These are phyloP conservation scores for Cicer yamashitae DNA, from an alignment of 306 rosid genomes.

Conservation along the genomic window DNA sequence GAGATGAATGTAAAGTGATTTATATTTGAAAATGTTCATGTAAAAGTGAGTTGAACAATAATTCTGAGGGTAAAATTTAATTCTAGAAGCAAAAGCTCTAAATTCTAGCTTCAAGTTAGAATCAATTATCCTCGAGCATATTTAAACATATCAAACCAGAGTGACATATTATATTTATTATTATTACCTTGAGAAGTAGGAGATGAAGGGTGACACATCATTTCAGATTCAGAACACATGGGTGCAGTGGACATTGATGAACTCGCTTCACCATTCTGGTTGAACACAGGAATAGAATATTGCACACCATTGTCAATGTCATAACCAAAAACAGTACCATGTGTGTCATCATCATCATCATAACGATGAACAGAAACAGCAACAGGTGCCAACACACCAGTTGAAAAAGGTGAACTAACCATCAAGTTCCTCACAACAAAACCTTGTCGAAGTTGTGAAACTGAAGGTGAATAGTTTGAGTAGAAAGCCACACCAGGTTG, in stretches of 20 bases:
- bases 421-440: constrained; percentile 53
- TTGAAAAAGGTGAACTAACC: constrained; percentile 68
- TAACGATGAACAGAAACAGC: constrained; percentile 58
- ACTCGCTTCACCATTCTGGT: constrained; percentile 5
- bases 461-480: constrained; percentile 54
- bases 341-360: constrained; percentile 28
- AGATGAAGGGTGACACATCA: constrained; percentile 51
- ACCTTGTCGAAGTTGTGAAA: constrained; percentile 50
- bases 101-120: too few relatives aligned
- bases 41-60: too few relatives aligned
- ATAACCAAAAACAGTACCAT: constrained; percentile 39
- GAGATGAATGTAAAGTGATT: too few relatives aligned
- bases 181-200: constrained; percentile 55
- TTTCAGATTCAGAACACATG: constrained; percentile 55
- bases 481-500: constrained; percentile 54
- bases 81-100: too few relatives aligned
- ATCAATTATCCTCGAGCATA: too few relatives aligned
- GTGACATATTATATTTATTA: constrained; percentile 4
- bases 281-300: constrained; percentile 35
- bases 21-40: too few relatives aligned
- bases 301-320: constrained; percentile 51
- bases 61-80: too few relatives aligned
- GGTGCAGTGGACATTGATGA: constrained; percentile 47
- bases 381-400: constrained; percentile 73
- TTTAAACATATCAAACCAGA: too few relatives aligned